phyloP scores from a whole-genome alignment of 345 rosid genomes.

The Chamaenerion angustifolium region DNA sequence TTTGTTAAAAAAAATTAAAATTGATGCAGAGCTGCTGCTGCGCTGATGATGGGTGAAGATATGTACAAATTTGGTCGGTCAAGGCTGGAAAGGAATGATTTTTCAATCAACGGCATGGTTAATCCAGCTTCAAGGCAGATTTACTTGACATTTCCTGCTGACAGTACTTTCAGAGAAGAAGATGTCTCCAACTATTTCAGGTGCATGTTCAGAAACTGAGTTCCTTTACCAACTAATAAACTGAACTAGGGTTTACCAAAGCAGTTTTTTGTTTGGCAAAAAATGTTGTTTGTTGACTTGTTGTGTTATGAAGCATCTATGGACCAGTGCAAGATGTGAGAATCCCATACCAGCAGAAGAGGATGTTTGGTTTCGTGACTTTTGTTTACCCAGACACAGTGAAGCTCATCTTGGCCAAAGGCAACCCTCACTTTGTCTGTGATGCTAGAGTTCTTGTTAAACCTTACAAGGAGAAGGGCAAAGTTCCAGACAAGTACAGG shows the following conservation, averaged over 20 bases:
- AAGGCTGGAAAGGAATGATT: slow-evolving; percentile 65
- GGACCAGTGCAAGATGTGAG: slow-evolving; percentile 98
- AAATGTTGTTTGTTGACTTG: not conserved
- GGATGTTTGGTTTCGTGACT: slow-evolving; percentile 93
- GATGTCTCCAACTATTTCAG: slow-evolving; percentile 88
- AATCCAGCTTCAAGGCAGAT: slow-evolving; percentile 94
- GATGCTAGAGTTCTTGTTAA: slow-evolving; percentile 85
- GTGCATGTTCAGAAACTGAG: slow-evolving; percentile 11
- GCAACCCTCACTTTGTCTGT: slow-evolving; percentile 88
- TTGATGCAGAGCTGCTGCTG: slow-evolving; percentile 27
- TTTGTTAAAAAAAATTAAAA: not conserved
- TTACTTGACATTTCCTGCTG: slow-evolving; percentile 93
- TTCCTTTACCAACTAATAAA: not conserved
- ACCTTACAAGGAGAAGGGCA: slow-evolving; percentile 96
- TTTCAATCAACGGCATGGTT: slow-evolving; percentile 29
- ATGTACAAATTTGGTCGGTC: slow-evolving; percentile 54
- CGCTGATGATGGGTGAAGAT: slow-evolving; percentile 65
- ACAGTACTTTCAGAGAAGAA: slow-evolving; percentile 84
- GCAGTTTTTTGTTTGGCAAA: not conserved
- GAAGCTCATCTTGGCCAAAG: slow-evolving; percentile 77
- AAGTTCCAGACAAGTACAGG: slow-evolving; percentile 83
- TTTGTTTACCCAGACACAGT: slow-evolving; percentile 85
- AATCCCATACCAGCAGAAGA: slow-evolving; percentile 88
- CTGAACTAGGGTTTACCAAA: too few relatives aligned
- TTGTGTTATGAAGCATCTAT: slow-evolving; percentile 30